A percentile compares a stretch with the other conserved stretches of the same genome.
phyloP scores from a whole-genome alignment of 192 early-diverging fungal genomes.

The Coemansia sp. region DNA sequence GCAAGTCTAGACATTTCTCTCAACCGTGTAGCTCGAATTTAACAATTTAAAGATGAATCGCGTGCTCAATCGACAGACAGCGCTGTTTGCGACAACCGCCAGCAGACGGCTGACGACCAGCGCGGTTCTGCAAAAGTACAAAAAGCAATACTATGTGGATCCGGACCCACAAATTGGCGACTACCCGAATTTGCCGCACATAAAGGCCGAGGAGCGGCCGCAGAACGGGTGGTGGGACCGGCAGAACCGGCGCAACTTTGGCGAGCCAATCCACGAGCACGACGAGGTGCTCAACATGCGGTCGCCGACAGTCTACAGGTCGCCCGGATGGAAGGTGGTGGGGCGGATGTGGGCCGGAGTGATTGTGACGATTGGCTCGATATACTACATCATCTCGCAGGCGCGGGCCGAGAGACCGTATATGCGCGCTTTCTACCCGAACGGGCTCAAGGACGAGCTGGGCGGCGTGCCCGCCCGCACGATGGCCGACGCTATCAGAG shows the following conservation, averaged over 20 bases:
- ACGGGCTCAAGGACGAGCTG: slow-evolving; percentile 66
- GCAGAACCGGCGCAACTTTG: slow-evolving; percentile 76
- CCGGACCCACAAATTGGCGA: slow-evolving; percentile 73
- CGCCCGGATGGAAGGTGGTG: slow-evolving; percentile 57
- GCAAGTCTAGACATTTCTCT: not conserved
- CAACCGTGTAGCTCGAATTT: not conserved
- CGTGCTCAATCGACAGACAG: slow-evolving; percentile 9
- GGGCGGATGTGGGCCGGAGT: slow-evolving; percentile 56
- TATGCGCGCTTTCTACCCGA: slow-evolving; percentile 62
- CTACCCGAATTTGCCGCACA: slow-evolving; percentile 69
- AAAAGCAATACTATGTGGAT: slow-evolving; percentile 40
- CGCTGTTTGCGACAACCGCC: not conserved
- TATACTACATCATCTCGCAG: slow-evolving; percentile 55
- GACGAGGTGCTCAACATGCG: slow-evolving; percentile 68
- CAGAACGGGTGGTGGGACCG: slow-evolving; percentile 67
- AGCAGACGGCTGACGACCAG: not conserved
- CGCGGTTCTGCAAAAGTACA: slow-evolving; percentile 25
- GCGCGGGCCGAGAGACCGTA: slow-evolving; percentile 57
- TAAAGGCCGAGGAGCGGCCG: slow-evolving; percentile 60
- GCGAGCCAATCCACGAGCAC: slow-evolving; percentile 67
- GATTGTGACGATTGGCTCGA: slow-evolving; percentile 54
- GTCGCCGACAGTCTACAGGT: slow-evolving; percentile 62
- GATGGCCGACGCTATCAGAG: slow-evolving; percentile 27
- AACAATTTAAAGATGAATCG: slow-evolving; percentile 32
- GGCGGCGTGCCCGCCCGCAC: slow-evolving; percentile 43